These are phyloP conservation scores for Flaveria brownii DNA, from an alignment of 129 eudicot genomes.

Conservation along the genomic window DNA sequence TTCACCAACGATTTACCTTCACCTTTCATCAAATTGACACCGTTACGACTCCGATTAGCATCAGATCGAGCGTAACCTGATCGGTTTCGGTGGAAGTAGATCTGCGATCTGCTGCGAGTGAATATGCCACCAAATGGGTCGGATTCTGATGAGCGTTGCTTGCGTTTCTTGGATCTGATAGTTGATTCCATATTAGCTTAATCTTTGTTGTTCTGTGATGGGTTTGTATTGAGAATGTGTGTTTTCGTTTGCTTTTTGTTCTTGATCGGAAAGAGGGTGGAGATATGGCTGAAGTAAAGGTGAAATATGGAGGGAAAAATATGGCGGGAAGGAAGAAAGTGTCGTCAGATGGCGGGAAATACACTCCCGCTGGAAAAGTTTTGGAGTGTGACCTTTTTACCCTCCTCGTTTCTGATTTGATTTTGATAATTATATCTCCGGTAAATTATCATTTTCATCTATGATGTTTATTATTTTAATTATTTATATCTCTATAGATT, in stretches of 20 bases:
- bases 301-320: constrained; percentile 17
- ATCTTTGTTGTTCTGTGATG: background rate
- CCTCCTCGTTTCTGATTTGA: background rate
- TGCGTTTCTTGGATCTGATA: constrained; percentile 34
- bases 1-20: background rate
- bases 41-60: constrained; percentile 15
- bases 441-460: too few species aligned
- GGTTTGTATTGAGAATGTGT: too few species aligned
- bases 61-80: constrained; percentile 52
- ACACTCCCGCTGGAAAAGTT: background rate
- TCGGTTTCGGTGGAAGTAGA: constrained; percentile 44
- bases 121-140: constrained; percentile 36
- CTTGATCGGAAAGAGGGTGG: background rate
- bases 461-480: too few species aligned
- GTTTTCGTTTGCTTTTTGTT: background rate
- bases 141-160: constrained; percentile 22
- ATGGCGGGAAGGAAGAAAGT: constrained; percentile 18
- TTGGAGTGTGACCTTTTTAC: background rate
- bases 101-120: constrained; percentile 56
- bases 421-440: too few species aligned
- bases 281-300: constrained; percentile 2
- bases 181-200: constrained; percentile 32
- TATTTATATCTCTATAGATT: too few species aligned
- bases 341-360: constrained; percentile 1
- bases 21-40: background rate